A percentile compares a stretch with the other conserved stretches of the same genome.
phyloP scores from a whole-genome alignment of 2,329 filamentous ascomycete species.

The Colletotrichum shisoi region DNA sequence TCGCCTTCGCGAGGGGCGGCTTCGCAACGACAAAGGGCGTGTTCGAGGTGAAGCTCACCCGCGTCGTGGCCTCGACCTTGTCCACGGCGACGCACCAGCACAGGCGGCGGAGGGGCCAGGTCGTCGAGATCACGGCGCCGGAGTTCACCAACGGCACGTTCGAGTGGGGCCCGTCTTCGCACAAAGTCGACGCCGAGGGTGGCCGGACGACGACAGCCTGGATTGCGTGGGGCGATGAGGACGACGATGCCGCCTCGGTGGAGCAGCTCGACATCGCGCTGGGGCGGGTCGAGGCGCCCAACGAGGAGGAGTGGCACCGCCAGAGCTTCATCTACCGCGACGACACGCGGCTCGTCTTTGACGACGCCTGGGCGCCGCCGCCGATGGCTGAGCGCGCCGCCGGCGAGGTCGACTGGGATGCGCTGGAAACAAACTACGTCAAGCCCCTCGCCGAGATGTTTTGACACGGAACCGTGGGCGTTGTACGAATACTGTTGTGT shows the following conservation, averaged over 20 bases:
- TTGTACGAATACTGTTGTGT: conserved; percentile 12
- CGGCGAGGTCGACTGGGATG: conserved; percentile 38
- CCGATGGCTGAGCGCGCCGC: conserved; percentile 29
- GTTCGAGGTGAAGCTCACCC: conserved; percentile 47
- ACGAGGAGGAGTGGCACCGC: conserved; percentile 37
- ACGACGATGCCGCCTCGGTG: conserved; percentile 20
- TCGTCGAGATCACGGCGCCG: conserved; percentile 36
- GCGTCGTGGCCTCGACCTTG: conserved; percentile 38
- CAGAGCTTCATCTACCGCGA: conserved; percentile 38
- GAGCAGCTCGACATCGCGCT: conserved; percentile 37
- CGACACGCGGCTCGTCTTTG: conserved; percentile 33
- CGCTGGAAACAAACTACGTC: conserved; percentile 40
- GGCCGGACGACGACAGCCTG: conserved; percentile 30
- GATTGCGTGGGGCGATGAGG: conserved; percentile 26
- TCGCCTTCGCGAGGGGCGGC: conserved; percentile 49
- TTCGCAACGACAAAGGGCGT: conserved; percentile 47
- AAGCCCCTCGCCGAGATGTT: conserved; percentile 20
- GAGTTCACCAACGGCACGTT: conserved; percentile 39
- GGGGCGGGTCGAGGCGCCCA: conserved; percentile 29
- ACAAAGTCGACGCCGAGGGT: conserved; percentile 33
- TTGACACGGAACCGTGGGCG: not conserved
- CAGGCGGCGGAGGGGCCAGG: conserved; percentile 26
- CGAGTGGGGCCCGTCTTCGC: conserved; percentile 37
- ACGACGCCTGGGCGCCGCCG: conserved; percentile 28
- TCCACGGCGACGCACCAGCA: conserved; percentile 17